Percentiles rank a stretch among this genome's conserved stretches.
Evolutionary conservation across 2,329 filamentous ascomycete genomes (phyloP).

Genomic region (Phyllosticta citribraziliensis): DNA sequence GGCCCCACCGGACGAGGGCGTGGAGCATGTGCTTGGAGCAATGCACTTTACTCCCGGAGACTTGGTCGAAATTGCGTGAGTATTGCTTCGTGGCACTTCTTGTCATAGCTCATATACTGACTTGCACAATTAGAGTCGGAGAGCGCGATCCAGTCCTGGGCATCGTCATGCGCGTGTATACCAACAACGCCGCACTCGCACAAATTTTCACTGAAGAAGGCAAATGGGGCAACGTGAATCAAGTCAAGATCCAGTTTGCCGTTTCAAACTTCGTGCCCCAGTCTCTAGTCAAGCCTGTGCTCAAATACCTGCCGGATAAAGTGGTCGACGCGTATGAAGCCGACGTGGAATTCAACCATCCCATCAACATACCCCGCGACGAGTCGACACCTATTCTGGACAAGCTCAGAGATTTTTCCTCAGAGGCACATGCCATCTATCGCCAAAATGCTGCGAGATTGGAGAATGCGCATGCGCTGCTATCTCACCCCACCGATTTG

Average conservation of each 20-base stretch:
- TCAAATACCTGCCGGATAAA: conserved; percentile 41
- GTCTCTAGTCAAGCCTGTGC: conserved; percentile 35
- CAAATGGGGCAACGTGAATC: conserved; percentile 34
- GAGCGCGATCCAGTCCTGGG: conserved; percentile 34
- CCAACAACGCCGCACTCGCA: conserved; percentile 28
- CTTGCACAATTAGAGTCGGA: conserved; percentile 5
- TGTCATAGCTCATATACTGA: background rate
- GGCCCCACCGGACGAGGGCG: conserved; percentile 4
- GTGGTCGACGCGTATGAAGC: conserved; percentile 22
- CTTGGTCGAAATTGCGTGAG: conserved; percentile 37
- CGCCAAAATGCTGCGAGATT: conserved; percentile 35
- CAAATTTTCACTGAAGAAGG: conserved; percentile 44
- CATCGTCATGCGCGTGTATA: conserved; percentile 33
- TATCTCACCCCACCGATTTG: conserved; percentile 35
- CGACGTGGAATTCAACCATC: background rate
- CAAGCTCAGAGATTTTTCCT: conserved; percentile 34
- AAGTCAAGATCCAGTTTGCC: conserved; percentile 35
- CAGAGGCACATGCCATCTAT: conserved; percentile 38
- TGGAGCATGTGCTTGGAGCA: conserved; percentile 16
- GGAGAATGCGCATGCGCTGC: conserved; percentile 39
- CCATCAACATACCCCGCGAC: conserved; percentile 33
- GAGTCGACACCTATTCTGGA: conserved; percentile 36
- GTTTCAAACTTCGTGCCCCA: conserved; percentile 40
- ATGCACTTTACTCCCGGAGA: conserved; percentile 33
- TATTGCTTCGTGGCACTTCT: background rate